These are phyloP conservation scores for Setomelanomma holmii DNA, from an alignment of 2,329 filamentous ascomycete genomes.

Conservation along the genomic window DNA sequence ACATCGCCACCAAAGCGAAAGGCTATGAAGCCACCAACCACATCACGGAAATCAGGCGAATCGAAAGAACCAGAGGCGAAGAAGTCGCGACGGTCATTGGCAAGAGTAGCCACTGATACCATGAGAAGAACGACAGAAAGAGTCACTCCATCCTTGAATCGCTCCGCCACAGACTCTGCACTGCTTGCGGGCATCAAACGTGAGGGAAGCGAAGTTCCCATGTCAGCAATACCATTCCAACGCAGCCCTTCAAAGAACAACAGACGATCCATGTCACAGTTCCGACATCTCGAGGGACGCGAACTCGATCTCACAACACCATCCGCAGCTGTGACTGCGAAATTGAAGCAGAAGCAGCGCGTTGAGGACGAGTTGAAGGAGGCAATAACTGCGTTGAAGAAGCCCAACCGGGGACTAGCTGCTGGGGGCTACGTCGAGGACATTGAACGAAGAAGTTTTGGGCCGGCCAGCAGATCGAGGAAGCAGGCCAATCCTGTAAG, in stretches of 20 bases:
- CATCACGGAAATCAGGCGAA: conserved; percentile 49
- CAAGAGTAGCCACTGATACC: conserved; percentile 67
- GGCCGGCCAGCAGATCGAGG: conserved; percentile 31
- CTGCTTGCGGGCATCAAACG: conserved; percentile 69
- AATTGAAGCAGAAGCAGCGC: conserved; percentile 69
- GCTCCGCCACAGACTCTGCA: conserved; percentile 70
- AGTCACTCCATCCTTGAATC: conserved; percentile 68
- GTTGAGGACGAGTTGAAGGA: conserved; percentile 75
- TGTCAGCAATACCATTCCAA: conserved; percentile 59
- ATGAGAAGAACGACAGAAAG: conserved; percentile 58
- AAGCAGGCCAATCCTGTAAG: conserved; percentile 37
- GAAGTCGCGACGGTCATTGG: conserved; percentile 61
- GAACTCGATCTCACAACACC: conserved; percentile 63
- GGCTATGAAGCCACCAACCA: conserved; percentile 47
- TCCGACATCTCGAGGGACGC: conserved; percentile 58
- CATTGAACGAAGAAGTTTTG: conserved; percentile 63
- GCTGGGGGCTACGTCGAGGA: conserved; percentile 72
- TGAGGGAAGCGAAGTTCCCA: conserved; percentile 68
- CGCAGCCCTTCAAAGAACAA: conserved; percentile 52
- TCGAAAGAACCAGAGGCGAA: conserved; percentile 48
- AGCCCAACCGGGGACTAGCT: conserved; percentile 75
- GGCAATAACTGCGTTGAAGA: conserved; percentile 76
- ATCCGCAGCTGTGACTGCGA: conserved; percentile 62
- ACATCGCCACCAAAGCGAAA: conserved; percentile 63
- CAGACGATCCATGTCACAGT: conserved; percentile 48